Evolutionary conservation across 169 alveolate species (phyloP).

Genomic region (Babesia ovis): DNA sequence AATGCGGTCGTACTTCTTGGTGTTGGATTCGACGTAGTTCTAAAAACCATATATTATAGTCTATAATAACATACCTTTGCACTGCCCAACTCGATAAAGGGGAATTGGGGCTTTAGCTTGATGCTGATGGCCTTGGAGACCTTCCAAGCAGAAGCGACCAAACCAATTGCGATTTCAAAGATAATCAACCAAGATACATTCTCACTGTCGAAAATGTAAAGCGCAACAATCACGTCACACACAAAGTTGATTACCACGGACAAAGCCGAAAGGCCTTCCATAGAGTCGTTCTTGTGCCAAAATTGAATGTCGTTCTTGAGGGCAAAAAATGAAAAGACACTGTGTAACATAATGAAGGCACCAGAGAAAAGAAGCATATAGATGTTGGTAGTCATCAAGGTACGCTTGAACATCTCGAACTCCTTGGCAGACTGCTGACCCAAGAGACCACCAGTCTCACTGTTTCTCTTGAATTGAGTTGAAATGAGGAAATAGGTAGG

Average conservation of each 20-base stretch:
- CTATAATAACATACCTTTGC: conserved; percentile 64
- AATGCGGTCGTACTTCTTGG: conserved; percentile 88
- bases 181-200: conserved; percentile 91
- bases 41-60: conserved; percentile 9
- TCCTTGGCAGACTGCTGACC: conserved; percentile 75
- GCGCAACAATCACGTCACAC: conserved; percentile 88
- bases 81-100: conserved; percentile 76
- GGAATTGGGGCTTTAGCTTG: conserved; percentile 78
- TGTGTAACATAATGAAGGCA: conserved; percentile 82
- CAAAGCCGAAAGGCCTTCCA: conserved; percentile 93
- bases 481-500: conserved; percentile 38
- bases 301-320: conserved; percentile 92
- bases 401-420: conserved; percentile 85
- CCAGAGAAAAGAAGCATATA: conserved; percentile 83
- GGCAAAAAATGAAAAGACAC: conserved; percentile 89
- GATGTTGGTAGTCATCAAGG: conserved; percentile 83
- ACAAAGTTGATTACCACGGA: conserved; percentile 86
- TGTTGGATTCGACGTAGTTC: conserved; percentile 83
- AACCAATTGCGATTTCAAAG: conserved; percentile 88
- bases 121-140: conserved; percentile 90
- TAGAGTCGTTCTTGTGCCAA: conserved; percentile 92
- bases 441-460: conserved; percentile 22
- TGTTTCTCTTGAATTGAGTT: conserved; percentile 32
- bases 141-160: conserved; percentile 91
- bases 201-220: conserved; percentile 90